Percentiles rank a stretch among this genome's conserved stretches.
Evolutionary conservation across 2,329 filamentous ascomycete genomes (phyloP).

Genomic region (Fusarium sp.): DNA sequence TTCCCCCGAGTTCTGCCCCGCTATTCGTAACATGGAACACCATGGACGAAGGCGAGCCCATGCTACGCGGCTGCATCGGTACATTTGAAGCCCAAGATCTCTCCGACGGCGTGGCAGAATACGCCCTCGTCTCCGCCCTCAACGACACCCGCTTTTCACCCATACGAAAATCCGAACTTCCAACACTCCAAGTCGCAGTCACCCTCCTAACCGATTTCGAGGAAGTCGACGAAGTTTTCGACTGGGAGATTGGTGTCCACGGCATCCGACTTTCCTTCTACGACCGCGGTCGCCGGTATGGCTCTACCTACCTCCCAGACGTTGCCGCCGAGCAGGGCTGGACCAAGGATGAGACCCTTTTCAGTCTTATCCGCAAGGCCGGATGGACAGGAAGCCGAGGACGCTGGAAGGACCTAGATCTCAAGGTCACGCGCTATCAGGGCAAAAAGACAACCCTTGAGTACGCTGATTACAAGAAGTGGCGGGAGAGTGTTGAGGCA

Average conservation of each 20-base stretch:
- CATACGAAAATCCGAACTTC: constrained; percentile 68
- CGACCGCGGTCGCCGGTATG: constrained; percentile 80
- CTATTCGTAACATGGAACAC: constrained; percentile 98
- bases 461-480: constrained; percentile 83
- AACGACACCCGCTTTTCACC: constrained; percentile 75
- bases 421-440: constrained; percentile 88
- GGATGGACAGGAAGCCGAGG: constrained; percentile 89
- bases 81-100: constrained; percentile 89
- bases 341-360: constrained; percentile 91
- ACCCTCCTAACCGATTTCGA: constrained; percentile 92
- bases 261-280: constrained; percentile 89
- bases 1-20: constrained; percentile 69
- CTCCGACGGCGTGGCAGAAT: constrained; percentile 79
- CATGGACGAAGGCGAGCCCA: constrained; percentile 62
- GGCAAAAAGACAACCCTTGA: constrained; percentile 81
- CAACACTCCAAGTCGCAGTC: constrained; percentile 74
- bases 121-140: constrained; percentile 84
- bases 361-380: constrained; percentile 93
- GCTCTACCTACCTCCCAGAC: constrained; percentile 92
- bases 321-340: constrained; percentile 94
- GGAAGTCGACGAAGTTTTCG: constrained; percentile 77
- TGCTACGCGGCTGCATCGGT: constrained; percentile 93
- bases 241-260: constrained; percentile 90
- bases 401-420: constrained; percentile 83
- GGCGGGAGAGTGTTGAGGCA: constrained; percentile 78